phyloP scores from a whole-genome alignment of 2,329 filamentous ascomycete species.

The Elsinoe fawcettii region DNA sequence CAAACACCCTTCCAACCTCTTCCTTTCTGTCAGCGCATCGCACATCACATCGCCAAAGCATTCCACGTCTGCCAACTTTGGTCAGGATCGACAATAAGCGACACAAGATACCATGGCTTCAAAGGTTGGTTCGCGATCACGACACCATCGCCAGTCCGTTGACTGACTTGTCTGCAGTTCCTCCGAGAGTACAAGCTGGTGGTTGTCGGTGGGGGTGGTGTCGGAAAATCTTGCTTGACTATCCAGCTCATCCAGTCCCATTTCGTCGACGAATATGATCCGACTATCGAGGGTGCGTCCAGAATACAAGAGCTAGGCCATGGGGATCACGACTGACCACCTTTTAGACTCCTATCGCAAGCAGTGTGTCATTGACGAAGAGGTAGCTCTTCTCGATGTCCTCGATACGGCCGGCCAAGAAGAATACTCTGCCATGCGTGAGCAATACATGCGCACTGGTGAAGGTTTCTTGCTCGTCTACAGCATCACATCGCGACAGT shows the following conservation, averaged over 20 bases:
- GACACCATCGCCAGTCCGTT: not conserved
- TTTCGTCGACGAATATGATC: conserved; percentile 99
- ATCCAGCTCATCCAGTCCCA: conserved; percentile 80
- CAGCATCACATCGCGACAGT: conserved; percentile 94
- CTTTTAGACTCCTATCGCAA: conserved; percentile 92
- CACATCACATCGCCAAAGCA: not conserved
- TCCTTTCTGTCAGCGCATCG: conserved; percentile 1
- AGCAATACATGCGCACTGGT: conserved; percentile 99
- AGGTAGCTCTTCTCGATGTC: conserved; percentile 94
- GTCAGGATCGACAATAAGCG: conserved; percentile 10
- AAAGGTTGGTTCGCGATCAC: conserved; percentile 15
- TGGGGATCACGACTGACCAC: conserved; percentile 1
- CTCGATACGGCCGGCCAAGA: conserved; percentile 97
- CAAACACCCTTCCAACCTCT: conserved; percentile 14
- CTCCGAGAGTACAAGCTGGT: conserved; percentile 57
- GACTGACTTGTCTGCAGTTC: conserved; percentile 32
- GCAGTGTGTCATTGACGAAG: conserved; percentile 98
- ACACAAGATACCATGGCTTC: conserved; percentile 17
- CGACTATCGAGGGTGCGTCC: conserved; percentile 86
- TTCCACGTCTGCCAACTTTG: conserved; percentile 4
- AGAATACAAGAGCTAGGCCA: conserved; percentile 11
- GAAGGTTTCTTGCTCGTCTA: conserved; percentile 97
- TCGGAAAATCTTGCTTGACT: conserved; percentile 97
- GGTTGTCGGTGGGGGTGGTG: conserved; percentile 93
- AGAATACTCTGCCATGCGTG: conserved; percentile 98